phyloP scores from a whole-genome alignment of 371 early-diverging fungal genomes.

The Mortierella sp. region DNA sequence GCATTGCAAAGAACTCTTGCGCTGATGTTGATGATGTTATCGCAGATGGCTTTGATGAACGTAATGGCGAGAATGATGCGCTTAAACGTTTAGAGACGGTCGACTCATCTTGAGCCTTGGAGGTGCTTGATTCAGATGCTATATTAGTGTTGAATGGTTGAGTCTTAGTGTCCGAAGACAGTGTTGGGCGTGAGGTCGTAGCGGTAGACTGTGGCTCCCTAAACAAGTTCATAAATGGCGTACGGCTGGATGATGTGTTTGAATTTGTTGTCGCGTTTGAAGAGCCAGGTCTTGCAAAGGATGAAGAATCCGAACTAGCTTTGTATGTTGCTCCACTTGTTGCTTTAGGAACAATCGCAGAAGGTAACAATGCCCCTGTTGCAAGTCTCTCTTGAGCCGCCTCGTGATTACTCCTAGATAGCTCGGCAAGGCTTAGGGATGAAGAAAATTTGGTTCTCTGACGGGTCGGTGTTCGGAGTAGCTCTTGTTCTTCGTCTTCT shows the following conservation, averaged over 20 bases:
- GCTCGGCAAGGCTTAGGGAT: not conserved
- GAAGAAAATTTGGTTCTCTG: not conserved
- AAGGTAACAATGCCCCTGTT: not conserved
- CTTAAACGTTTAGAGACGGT: not conserved
- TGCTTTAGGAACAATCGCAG: not conserved
- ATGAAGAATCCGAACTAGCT: no score
- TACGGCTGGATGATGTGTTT: not conserved
- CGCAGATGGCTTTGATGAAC: not conserved
- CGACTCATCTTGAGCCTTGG: not conserved
- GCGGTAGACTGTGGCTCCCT: not conserved
- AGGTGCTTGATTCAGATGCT: not conserved
- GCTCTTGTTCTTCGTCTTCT: conserved; percentile 28
- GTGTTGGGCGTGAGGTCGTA: not conserved
- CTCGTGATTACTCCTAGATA: conserved; percentile 1
- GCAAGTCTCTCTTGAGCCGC: not conserved
- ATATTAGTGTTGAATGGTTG: conserved; percentile 7
- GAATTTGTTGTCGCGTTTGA: not conserved
- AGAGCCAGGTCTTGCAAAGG: no score
- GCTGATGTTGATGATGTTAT: conserved; percentile 2
- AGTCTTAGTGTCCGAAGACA: not conserved
- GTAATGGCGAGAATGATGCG: conserved; percentile 1
- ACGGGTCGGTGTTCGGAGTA: conserved; percentile 21
- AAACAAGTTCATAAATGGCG: conserved; percentile 1
- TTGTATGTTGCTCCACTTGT: no score
- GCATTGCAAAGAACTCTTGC: not conserved